Base-by-base conservation (phyloP, 345 rosid species). In the Excoecaria cochinchinensis region DNA sequence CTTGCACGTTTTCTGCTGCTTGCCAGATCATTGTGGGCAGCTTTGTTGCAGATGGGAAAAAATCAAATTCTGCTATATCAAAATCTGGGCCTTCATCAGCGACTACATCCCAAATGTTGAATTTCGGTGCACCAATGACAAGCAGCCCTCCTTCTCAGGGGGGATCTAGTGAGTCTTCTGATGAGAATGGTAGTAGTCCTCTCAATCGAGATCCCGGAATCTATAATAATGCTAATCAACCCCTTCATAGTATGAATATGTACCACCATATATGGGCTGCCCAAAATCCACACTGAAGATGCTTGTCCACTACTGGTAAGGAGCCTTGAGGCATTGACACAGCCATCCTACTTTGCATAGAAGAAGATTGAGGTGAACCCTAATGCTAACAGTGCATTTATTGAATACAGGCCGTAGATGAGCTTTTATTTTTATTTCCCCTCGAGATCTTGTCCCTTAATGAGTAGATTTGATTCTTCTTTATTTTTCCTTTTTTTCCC, bases 11-110 rank as follows among this genome's bases (percentile, higher is more conserved):
- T 76, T 31, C 25, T 31, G n/a, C 55, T 67, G 57, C 60, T 72
- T 81, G 61, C 21, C 82, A 95, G 99, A 84, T 95, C 21, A 89
- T 93, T 61, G 88, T 93, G 44, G 99, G 98, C 72, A 93, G 99
- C 90, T 95, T 95, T 71, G 76, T 91, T 39, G 86, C 85, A 0
- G 93, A 86, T 55, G 87, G 82, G 47, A 95, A 85, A 80, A 95
- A 90, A 81, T 71, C 75, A 8, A 88, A 73, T 62, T 73, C 79
- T 15, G 84, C 36, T n/a, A 42, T 55, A 42, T 77, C 72, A 59
- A 87, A 84, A 81, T 82, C 94, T n/a, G 96, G 85, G 70, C 82
- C 88, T 6, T 86, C 90, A n/a, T 76, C 88, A 0, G 83, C 82
- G 15, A 79, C 84, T 46, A 55, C 84, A 8, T 74, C 89, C 57